Base-by-base conservation (phyloP, 768 basidiomycete genomes). In the Boletellus emodensis region DNA sequence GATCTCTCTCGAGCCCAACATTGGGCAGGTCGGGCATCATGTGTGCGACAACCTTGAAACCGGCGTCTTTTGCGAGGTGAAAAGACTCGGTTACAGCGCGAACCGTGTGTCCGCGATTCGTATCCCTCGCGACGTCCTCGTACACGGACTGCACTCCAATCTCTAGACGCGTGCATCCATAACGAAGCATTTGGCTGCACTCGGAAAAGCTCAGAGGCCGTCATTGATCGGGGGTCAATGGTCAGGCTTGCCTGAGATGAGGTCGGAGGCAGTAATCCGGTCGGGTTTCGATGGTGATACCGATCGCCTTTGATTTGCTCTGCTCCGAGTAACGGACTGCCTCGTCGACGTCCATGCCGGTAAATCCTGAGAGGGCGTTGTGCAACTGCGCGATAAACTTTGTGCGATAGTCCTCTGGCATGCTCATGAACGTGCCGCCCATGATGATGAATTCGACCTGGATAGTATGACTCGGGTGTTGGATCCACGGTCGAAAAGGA, bases 21-120 rank as follows among this genome's bases (percentile, higher is more conserved):
- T 99, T 99, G 9, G 95, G 95, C 9, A 98, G 80, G 68, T 99
- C 95, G 13, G 94, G 94, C 94, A 99, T 99, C 96, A 98, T 98
- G 66, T 99, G 96, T 17, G 94, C 94, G 26, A 99, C 96, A 48
- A 99, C 94, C 71, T 99, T 99, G 85, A 96, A 99, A 4, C 96
- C 96, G 2, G 95, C 96, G 61, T 99, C 95, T 68, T 99, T 99
- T 17, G 94, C 87, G 61, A 99, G 83, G 63, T 98, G 95, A 72
- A 99, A 99, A 12, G 88, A 90, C 68, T 99, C 95, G 41, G 90
- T 85, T 47, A 97, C 95, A 9, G 95, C 92, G 46, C 92, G 92
- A 44, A 99, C 96, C 22, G 96, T 99, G 70, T 99, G 96, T 1
- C 96, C 96, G 48, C 96, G 88, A 67, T 99, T 99, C 17, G 96